Evolutionary conservation across 2,329 filamentous ascomycete species (phyloP), one percentile per base, ranked within the genome.

Genomic region (Penicillium sp.): DNA sequence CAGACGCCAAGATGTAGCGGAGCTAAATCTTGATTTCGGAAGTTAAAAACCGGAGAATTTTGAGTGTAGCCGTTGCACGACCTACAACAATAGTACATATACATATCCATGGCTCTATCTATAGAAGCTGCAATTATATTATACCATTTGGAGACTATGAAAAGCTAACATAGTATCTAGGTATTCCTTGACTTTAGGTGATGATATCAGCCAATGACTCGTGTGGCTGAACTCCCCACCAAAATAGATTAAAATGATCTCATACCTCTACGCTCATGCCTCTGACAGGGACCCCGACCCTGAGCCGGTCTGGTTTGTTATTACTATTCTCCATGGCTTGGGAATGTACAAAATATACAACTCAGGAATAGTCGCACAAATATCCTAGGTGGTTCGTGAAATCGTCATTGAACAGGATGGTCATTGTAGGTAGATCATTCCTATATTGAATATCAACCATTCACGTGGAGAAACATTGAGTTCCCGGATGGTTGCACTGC

Each of bases 211-310:
- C 15, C 28, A 47, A 58, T 59, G 55, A 60, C 53, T 53, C 53
- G 52, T 54, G 58, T 60, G 58, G 58, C 58, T 59, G 57, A 58
- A 29, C 53, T 51, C 52, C 56, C 58, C 58, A 60, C 58, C 49
- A 22, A 48, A 58, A 60, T 60, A 60, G 41, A 60, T 60, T 59
- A 57, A 59, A 58, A 59, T 60, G 58, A 60, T 60, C 54, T 60
- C 58, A 59, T 60, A 43, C 53, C 41, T 13, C 17, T 29, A 35
- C 47, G 43, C 40, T 51, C 33, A 12, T 28, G 24, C 31, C 33
- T 34, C 32, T 45, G 40, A 48, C 49, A 46, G 35, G 42, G 9
- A 34, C 15, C 28, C 12, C 26, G 21, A 43, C 40, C 26, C n/a
- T 22, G 4, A 31, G 3, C 46, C 7, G 6, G 21, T 24, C 32